Conservation (phyloP, 192 early-diverging fungal genomes). For the Gryganskiella cystojenkinii region DNA sequence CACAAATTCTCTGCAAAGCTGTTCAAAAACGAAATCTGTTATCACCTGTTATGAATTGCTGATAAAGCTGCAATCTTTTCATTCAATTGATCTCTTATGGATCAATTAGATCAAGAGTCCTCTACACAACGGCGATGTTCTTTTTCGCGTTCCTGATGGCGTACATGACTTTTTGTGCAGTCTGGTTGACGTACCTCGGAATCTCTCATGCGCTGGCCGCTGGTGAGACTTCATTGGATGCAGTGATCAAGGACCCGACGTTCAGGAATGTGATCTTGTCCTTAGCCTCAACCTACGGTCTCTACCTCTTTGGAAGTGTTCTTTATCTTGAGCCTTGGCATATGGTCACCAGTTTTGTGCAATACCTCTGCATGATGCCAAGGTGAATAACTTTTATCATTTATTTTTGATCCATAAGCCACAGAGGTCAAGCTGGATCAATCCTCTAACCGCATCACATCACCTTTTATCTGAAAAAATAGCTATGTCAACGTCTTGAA, state of each 20-base stretch:
- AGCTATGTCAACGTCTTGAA: constrained; percentile 85
- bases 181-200: constrained; percentile 71
- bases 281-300: constrained; percentile 71
- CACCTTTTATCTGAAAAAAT: too few species aligned
- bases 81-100: background rate
- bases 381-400: constrained; percentile 55
- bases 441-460: background rate
- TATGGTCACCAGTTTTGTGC: constrained; percentile 78
- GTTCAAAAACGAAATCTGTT: background rate
- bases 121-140: constrained; percentile 79
- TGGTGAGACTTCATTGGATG: constrained; percentile 66
- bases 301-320: constrained; percentile 72
- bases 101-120: constrained; percentile 64
- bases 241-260: constrained; percentile 73
- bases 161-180: constrained; percentile 84
- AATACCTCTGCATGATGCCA: constrained; percentile 81
- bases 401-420: constrained; percentile 56
- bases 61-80: background rate
- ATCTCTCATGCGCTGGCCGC: constrained; percentile 68
- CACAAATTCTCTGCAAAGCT: background rate
- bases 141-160: constrained; percentile 92
- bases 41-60: too few species aligned
- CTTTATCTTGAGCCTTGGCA: constrained; percentile 84
- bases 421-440: background rate
- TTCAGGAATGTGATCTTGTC: constrained; percentile 76